Evolutionary conservation across 192 early-diverging fungal species (phyloP).

Genomic region (Pilobolus umbonatus): DNA sequence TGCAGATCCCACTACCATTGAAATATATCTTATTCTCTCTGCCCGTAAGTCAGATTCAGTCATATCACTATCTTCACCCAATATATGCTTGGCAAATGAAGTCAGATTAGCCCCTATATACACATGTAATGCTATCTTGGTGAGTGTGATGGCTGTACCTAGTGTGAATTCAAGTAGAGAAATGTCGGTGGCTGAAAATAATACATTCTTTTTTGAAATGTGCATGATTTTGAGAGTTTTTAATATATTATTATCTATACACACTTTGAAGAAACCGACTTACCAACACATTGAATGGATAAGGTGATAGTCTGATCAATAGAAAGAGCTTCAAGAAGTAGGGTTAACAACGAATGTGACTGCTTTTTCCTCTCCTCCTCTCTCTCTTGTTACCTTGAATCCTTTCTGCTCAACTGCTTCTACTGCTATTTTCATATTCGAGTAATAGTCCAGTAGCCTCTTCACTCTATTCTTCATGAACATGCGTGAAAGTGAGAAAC

Average conservation of each 20-base stretch:
- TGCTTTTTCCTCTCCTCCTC: neutral
- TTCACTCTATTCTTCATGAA: conserved; percentile 43
- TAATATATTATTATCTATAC: neutral
- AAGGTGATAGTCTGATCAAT: conserved; percentile 66
- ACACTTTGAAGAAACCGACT: neutral
- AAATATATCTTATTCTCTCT: conserved; percentile 23
- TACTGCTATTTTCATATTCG: conserved; percentile 45
- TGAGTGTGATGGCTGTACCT: conserved; percentile 52
- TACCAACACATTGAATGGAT: conserved; percentile 63
- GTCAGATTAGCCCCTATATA: conserved; percentile 57
- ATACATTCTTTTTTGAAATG: conserved; percentile 37
- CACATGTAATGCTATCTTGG: conserved; percentile 54
- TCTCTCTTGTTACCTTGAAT: conserved; percentile 42
- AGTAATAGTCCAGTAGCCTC: conserved; percentile 39
- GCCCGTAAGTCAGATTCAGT: conserved; percentile 12
- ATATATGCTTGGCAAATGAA: conserved; percentile 37
- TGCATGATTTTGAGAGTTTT: too few relatives aligned
- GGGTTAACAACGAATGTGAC: neutral
- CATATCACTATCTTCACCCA: conserved; percentile 27
- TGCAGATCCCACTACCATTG: conserved; percentile 21
- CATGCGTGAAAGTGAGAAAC: conserved; percentile 47
- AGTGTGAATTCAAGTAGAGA: conserved; percentile 36
- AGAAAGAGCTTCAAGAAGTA: conserved; percentile 48
- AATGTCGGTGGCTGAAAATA: conserved; percentile 53
- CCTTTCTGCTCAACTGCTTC: conserved; percentile 57